Evolutionary conservation across 2,329 filamentous ascomycete species (phyloP), one percentile per base, ranked within the genome.

Genomic region (Trichoderma arundinaceum): DNA sequence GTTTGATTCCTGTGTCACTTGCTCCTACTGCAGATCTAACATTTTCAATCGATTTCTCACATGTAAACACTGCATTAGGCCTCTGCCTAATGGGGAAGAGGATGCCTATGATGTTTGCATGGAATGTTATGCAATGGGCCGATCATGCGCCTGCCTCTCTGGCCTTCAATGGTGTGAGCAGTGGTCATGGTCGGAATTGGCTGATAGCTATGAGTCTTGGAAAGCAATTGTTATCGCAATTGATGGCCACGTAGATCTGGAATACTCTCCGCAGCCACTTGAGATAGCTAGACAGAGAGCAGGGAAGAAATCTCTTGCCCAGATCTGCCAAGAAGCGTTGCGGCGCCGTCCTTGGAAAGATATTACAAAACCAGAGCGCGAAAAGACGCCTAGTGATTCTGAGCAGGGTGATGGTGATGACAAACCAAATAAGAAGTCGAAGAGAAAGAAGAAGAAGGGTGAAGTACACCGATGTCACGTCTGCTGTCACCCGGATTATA

Each of bases 61-160:
- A 3, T 99, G 95, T 80, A 92, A 92, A 66, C 86, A 89, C 61
- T 99, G 95, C 75, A 86, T 92, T 52, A 84, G 89, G 41, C 81
- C 84, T 56, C 82, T 92, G 19, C 81, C 85, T 10, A 85, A 85
- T 66, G 91, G 88, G 38, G 87, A 84, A 15, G 90, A 92, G 64
- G 92, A 98, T 73, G 92, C 92, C 0, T 99, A 98, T 75, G 95
- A 99, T 75, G 85, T 99, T 22, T 99, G 95, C 74, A 94, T 99
- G 91, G 95, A 99, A 71, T 99, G 95, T 74, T 99, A 96, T 74
- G 91, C 89, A n/a, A 96, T 98, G 91, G 95, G 95, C 22, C 88
- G 95, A 59, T 97, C 94, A 52, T 99, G 95, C 75, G 87, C 86
- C 3, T 99, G 95, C 73, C 85, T 96, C 58, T 96, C 94, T 3